Evolutionary conservation across 208 protist species (phyloP), one percentile per base, ranked within the genome.

Genomic region (Lotmaria passim): DNA sequence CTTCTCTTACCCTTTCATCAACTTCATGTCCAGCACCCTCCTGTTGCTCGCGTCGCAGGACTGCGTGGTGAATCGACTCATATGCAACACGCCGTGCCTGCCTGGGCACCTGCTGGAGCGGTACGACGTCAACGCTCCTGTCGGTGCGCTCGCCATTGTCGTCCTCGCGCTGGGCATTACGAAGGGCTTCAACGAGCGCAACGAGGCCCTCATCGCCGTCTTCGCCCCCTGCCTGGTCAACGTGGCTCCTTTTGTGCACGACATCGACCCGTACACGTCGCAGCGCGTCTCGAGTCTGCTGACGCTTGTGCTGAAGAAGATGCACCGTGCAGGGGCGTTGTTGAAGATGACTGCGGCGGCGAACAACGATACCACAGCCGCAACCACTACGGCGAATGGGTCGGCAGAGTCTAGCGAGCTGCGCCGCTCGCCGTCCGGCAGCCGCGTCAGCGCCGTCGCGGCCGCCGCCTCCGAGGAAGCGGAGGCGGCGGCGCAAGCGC

Each of bases 11-110:
- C 84, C 86, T 7, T 93, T 93, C 56, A 84, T 92, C 55, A 82
- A 79, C 59, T 93, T 91, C 61, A 92, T 95, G 83, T 81, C 82
- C 21, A 83, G 80, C 67, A 93, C 87, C 21, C 57, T 95, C n/a
- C 51, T 95, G 36, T 60, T 95, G 47, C 73, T 95, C 26, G 53
- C 88, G 26, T 93, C 90, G 19, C 85, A 95, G 62, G 81, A 93
- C 55, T 79, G 80, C 23, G 68, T 88, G 23, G 61, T 93, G 14
- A 89, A 87, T 47, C 75, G 75, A 38, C 52, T 82, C 33, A 48
- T 90, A 67, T 85, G 75, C 65, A 73, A 81, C 66, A 82, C 76
- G 2, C 33, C 73, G 19, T 58, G 78, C 41, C 55, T 60, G 15
- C 57, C 78, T 21, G 38, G 52, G 11, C 84, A 91, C 43, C 60